Base-by-base conservation (phyloP, 1,284 basidiomycete genomes). In the Trametes hirsuta region DNA sequence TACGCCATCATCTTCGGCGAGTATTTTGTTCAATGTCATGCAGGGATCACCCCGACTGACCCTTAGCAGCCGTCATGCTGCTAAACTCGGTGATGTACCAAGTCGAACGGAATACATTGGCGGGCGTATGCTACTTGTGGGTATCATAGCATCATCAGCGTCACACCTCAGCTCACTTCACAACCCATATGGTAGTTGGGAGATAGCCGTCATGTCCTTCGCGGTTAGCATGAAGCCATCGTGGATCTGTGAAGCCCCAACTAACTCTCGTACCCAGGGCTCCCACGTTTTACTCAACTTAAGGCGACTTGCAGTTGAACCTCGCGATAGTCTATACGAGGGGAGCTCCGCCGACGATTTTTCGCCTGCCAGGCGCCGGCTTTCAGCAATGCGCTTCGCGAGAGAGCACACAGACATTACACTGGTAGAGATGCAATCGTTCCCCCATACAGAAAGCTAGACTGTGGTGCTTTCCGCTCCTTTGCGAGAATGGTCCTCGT, bases 241-340 rank as follows among this genome's bases (percentile, higher is more conserved):
- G 25, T 3, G 18, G 25, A 24, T 39, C 18, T 8, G 40, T 14
- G 14, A 40, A 14, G 11, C 18, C 5, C 6, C 46, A 24, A 1
- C 15, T 30, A 10, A 36, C 42, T 36, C 18, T 34, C 37, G 4
- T 48, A 39, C 2, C 2, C 30, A 62, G 57, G 62, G 59, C 6
- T 64, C 57, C 4, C 62, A 62, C 15, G 47, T 58, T 11, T 47
- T 64, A 15, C 62, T 66, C 47, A 60, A 62, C 39, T 47, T 66
- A 4, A 51, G 59, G 30, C 50, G 45, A 5, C 49, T 63, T 9
- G 55, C 52, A 2, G 25, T 42, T 8, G 39, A 48, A 9, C 46
- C 40, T 4, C 54, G 41, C 46, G 24, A 24, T 24, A 42, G 37
- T 21, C 4, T 42, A 39, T 18, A 36, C 6, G 39, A 48, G 10